phyloP scores from a whole-genome alignment of 805 yeast genomes.

The Kodamaea laetipori region DNA sequence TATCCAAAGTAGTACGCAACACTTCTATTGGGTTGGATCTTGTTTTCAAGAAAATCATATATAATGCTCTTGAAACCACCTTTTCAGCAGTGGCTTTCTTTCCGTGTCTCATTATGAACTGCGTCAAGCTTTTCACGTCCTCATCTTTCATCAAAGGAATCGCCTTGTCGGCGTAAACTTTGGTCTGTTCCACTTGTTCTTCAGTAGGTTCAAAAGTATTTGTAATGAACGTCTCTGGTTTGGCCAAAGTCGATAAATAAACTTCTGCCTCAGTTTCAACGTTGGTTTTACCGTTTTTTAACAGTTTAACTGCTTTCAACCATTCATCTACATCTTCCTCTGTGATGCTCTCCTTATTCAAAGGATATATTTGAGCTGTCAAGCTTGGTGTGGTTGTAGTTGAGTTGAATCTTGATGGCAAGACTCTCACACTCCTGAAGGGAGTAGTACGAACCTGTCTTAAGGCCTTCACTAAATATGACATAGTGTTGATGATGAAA shows the following conservation, averaged over 20 bases:
- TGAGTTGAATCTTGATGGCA: not conserved
- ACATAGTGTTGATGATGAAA: slow-evolving; percentile 4
- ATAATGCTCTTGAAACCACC: slow-evolving; percentile 73
- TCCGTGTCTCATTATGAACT: slow-evolving; percentile 91
- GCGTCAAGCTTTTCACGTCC: slow-evolving; percentile 74
- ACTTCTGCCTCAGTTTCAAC: slow-evolving; percentile 40
- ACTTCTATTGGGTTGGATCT: slow-evolving; percentile 80
- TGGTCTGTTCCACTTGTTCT: slow-evolving; percentile 63
- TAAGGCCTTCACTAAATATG: not conserved
- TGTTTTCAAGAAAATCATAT: slow-evolving; percentile 69
- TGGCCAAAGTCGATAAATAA: slow-evolving; percentile 40
- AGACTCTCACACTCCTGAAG: slow-evolving; percentile 1
- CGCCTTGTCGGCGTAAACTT: slow-evolving; percentile 48
- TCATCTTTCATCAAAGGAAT: slow-evolving; percentile 69
- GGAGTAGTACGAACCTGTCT: slow-evolving; percentile 4
- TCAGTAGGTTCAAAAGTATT: slow-evolving; percentile 57
- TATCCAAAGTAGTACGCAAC: slow-evolving; percentile 72
- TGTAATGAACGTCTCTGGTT: slow-evolving; percentile 38
- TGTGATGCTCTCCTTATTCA: slow-evolving; percentile 37
- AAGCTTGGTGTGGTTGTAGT: slow-evolving; percentile 23
- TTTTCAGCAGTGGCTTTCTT: slow-evolving; percentile 79
- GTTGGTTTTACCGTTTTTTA: slow-evolving; percentile 32
- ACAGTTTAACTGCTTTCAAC: slow-evolving; percentile 45
- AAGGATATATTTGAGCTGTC: slow-evolving; percentile 41
- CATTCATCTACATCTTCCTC: slow-evolving; percentile 49